These are phyloP conservation scores for Phanerochaete carnosa DNA, from an alignment of 768 basidiomycete species.

Conservation along the genomic window DNA sequence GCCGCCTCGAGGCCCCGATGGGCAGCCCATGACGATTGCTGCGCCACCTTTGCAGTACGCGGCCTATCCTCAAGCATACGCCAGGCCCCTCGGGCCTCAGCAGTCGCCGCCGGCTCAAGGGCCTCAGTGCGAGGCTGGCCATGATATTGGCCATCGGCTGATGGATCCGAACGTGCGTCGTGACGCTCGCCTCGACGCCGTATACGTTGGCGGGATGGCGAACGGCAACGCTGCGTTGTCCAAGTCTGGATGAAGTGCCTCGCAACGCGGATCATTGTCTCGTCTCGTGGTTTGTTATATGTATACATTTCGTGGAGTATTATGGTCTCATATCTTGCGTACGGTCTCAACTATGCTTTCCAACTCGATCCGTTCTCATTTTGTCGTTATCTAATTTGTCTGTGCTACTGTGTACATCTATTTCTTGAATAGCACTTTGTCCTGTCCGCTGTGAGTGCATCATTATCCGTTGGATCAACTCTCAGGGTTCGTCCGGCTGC, in stretches of 20 bases:
- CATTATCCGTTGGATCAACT: no score
- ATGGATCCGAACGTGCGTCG: constrained; percentile 5
- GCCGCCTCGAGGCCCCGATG: constrained; percentile 3
- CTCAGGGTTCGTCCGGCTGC: no score
- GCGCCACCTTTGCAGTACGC: constrained; percentile 7
- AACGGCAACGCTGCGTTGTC: not conserved
- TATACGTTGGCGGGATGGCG: constrained; percentile 20
- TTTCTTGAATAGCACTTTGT: not conserved
- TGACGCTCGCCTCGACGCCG: constrained; percentile 14
- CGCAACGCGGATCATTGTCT: not conserved
- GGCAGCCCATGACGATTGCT: constrained; percentile 7
- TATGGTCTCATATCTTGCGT: not conserved
- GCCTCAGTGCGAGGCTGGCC: constrained; percentile 2
- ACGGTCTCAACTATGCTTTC: not conserved
- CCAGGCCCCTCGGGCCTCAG: not conserved
- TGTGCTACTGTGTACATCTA: not conserved
- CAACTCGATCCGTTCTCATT: not conserved
- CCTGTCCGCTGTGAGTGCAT: no score
- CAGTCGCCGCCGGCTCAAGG: not conserved
- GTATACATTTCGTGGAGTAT: not conserved
- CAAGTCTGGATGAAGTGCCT: not conserved
- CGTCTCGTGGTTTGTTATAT: not conserved
- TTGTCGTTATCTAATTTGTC: not conserved
- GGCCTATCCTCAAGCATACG: constrained; percentile 1
- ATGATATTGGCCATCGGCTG: constrained; percentile 8